Base-by-base conservation (phyloP, 345 rosid species). In the Brassica cretica region DNA sequence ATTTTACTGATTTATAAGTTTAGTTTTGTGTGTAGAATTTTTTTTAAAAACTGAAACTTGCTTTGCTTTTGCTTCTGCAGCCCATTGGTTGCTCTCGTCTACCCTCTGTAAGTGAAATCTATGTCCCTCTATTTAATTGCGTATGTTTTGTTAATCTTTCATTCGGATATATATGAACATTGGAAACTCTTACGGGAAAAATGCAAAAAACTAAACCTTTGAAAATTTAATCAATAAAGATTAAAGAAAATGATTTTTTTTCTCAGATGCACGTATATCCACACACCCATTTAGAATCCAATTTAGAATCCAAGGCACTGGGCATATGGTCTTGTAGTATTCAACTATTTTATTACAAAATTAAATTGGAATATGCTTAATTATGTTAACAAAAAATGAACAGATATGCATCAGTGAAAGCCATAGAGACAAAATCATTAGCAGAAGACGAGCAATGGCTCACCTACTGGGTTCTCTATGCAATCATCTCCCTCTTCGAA, bases 381-480 rank as follows among this genome's bases (percentile, higher is more conserved):
- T 44, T 12, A 46, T n/a, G 55, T 46, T 2, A 15, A 46, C 53
- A 46, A 46, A 14, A 46, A 46, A 10, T 49, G 16, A 53, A 71
- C 89, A 94, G 97, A 30, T 92, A 92, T 82, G 98, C 97, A 71
- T 92, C 98, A 10, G 80, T 94, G 66, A 88, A 89, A 79, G 98
- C 97, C 71, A 94, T 90, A 77, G 97, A 96, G 90, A 89, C 89
- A 61, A 90, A 86, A 82, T 89, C 96, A 71, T 85, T 81, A 15
- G 77, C 81, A 21, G 96, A 93, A 81, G 99, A 91, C 72, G 86
- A 87, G 70, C 98, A 95, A 76, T 91, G 98, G 99, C 97, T 95
- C 66, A 89, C 98, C 37, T 95, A 95, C 49, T 93, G 98, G 97
- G 91, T 96, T 80, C 93, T 96, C 35, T 93, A 96, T 74, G 93